Base-by-base conservation (phyloP, 768 basidiomycete genomes). In the Trametes cinnabarina region DNA sequence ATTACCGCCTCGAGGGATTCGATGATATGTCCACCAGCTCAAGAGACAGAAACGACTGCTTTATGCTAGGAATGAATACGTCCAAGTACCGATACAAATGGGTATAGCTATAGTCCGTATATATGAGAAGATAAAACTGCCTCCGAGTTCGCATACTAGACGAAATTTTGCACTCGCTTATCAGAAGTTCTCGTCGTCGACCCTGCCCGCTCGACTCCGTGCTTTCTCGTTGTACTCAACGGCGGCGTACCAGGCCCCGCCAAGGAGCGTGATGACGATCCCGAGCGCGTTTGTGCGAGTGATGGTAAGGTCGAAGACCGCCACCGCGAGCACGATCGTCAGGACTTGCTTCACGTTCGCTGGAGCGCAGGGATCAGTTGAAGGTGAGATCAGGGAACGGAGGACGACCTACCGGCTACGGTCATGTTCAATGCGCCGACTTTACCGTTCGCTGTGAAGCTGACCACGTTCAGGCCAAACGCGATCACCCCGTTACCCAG, bases 311-410 rank as follows among this genome's bases (percentile, higher is more conserved):
- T 94, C 74, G 71, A 98, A 99, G 23, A 98, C 79, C 35, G 79
- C 63, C 5, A 98, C 92, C 0, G 93, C 91, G 42, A 87, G 83
- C 10, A 93, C 76, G 56, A 97, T 85, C 3, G 94, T 96, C 66
- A 97, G 70, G 10, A 94, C 95, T 68, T 97, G 95, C 72, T 98
- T 98, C 48, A 96, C 87, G 71, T 94, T 94, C 51, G 85, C 91
- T 90, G 30, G 20, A 39, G 32, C n/a, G n/a, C 9, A 25, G 25
- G 3, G 44, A 43, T 57, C 14, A 66, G 56, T 25, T n/a, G n/a
- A n/a, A n/a, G n/a, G n/a, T n/a, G n/a, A n/a, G 4, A 9, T n/a
- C 17, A 30, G 1, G 28, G 17, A 10, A 28, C 40, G 14, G 22
- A 34, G 17, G 23, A 14, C 37, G 42, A 77, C 84, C 54, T 58